Evolutionary conservation across 352 stramenopile species (phyloP), one percentile per base, ranked within the genome.

Genomic region (Blastocystis sp.): DNA sequence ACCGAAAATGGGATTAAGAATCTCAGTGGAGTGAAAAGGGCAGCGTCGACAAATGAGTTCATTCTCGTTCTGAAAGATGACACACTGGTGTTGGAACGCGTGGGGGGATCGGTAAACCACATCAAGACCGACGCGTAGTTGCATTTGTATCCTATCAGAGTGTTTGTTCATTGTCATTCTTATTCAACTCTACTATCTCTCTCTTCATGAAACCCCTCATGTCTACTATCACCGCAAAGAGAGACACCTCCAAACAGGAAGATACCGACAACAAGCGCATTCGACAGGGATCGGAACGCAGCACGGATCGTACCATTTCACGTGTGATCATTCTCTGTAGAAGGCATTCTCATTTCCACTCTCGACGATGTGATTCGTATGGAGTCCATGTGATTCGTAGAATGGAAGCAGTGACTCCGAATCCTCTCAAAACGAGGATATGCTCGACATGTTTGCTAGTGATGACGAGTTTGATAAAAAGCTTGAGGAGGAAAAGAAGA

Each of bases 401-500:
- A 54, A 21, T 21, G 21, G 46, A 21, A 54, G 46, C 21, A 54
- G 46, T 54, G 46, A 54, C 46, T 21, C 46, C 11, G 21, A 21
- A 21, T 54, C 46, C 11, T 11, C 11, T 54, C 9, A 21, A 21
- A 21, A 91, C 27, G 87, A 88, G 14, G 91, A 94, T 42, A 91
- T 94, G 16, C 93, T 94, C 42, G 92, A 94, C 63, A 94, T 94
- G 90, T 94, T 94, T 84, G 91, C 92, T 0, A 89, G 91, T 69
- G 90, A 91, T 40, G 91, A 92, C 49, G 65, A 92, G 32, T 87
- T 87, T 27, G 90, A 90, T 24, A 65, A 65, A 11, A 53, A 79
- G 48, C 29, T 46, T 14, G 46, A 56, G 4, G n/a, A 53, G 40
- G 48, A 88, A 87, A n/a, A 88, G 87, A 64, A 88, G 2, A 57